These are phyloP conservation scores for Chlorella sp. DNA, from an alignment of 139 green algal genomes.

Conservation along the genomic window DNA sequence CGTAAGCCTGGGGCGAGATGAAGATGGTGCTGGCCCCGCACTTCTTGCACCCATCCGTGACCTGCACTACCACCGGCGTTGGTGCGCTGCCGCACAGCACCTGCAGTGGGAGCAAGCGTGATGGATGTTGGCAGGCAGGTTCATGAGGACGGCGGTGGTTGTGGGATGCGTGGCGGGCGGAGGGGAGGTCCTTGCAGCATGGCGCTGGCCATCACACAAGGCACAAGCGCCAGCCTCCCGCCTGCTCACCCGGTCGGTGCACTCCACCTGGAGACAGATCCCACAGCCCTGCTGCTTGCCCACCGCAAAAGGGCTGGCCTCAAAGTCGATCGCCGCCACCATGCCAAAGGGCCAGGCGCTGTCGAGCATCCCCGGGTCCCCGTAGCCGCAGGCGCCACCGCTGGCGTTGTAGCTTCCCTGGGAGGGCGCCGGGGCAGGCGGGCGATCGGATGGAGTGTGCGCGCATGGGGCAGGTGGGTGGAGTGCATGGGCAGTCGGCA, in stretches of 20 bases:
- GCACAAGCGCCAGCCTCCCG: no score
- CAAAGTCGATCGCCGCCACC: slow-evolving; percentile 6
- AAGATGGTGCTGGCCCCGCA: slow-evolving; percentile 1
- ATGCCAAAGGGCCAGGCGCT: slow-evolving; percentile 11
- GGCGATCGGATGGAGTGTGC: no score
- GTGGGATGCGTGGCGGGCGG: no score
- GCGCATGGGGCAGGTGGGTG: no score
- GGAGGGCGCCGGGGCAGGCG: no score
- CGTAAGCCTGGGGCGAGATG: slow-evolving; percentile 1
- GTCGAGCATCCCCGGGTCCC: not conserved
- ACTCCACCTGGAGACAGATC: slow-evolving; percentile 27
- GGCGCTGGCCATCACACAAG: not conserved
- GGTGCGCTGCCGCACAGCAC: not conserved
- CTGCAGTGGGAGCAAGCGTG: no score
- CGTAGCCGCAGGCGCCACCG: slow-evolving; percentile 20
- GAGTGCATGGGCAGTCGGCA: no score
- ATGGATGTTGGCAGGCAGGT: not conserved
- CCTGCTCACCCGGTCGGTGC: not conserved
- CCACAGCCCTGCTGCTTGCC: slow-evolving; percentile 17
- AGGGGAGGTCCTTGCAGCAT: no score
- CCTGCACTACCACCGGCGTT: not conserved
- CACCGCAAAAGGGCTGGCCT: slow-evolving; percentile 4
- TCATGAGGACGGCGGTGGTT: no score
- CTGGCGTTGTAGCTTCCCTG: not conserved
- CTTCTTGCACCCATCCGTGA: slow-evolving; percentile 14